phyloP scores from a whole-genome alignment of 208 protist species.

The Tritrichomonas musculus region DNA sequence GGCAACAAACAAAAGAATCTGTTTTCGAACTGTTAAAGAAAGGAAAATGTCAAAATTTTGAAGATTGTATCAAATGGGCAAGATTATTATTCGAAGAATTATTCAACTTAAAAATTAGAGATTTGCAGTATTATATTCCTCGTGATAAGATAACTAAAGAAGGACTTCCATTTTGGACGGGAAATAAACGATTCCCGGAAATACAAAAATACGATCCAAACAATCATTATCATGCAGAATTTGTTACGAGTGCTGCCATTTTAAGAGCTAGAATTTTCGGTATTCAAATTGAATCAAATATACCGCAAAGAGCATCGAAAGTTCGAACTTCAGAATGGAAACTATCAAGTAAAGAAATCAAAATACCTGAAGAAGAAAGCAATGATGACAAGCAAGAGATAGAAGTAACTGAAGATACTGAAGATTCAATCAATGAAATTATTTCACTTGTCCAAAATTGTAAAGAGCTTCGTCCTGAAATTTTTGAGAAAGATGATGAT shows the following conservation, averaged over 20 bases:
- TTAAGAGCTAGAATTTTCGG: background rate
- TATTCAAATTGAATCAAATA: background rate
- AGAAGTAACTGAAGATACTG: no score
- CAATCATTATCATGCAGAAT: background rate
- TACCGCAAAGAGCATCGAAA: background rate
- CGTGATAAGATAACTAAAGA: background rate
- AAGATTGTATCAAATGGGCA: background rate
- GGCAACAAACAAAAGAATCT: background rate
- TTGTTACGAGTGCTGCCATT: background rate
- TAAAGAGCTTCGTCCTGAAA: conserved; percentile 45
- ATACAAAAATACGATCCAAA: background rate
- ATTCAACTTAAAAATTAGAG: background rate
- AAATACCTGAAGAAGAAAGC: no score
- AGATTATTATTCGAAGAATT: background rate
- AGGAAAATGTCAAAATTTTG: background rate
- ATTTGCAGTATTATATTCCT: background rate
- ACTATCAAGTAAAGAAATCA: no score
- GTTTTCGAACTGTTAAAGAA: background rate
- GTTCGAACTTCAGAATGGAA: background rate
- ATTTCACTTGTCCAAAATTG: no score
- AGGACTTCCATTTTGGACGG: background rate
- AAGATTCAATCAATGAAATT: no score
- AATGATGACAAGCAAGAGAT: no score
- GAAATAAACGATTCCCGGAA: background rate
- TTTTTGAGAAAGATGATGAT: conserved; percentile 70